phyloP scores from a whole-genome alignment of 257 asterid species.

The Ajuga chamaepitys region DNA sequence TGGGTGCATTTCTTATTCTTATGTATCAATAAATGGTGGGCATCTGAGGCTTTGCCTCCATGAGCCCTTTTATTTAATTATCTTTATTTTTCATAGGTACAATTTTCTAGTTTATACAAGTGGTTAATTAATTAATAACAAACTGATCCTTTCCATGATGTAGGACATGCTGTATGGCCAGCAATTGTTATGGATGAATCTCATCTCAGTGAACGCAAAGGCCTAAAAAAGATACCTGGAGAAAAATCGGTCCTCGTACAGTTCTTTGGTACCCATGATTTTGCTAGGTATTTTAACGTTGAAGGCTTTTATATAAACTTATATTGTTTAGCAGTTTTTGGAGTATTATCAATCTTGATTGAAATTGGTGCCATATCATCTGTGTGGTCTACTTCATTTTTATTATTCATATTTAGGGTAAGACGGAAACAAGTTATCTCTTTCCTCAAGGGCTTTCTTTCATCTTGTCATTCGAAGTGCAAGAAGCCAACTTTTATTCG shows the following conservation, averaged over 20 bases:
- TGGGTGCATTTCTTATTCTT: background rate
- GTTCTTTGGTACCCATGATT: slow-evolving; percentile 97
- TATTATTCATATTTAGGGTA: slow-evolving; percentile 48
- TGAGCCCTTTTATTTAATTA: background rate
- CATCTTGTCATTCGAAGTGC: slow-evolving; percentile 87
- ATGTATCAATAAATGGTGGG: background rate
- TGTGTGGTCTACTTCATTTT: slow-evolving; percentile 16
- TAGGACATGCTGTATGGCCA: slow-evolving; percentile 99
- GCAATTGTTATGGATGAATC: slow-evolving; percentile 86
- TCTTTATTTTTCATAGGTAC: background rate
- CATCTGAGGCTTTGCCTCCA: background rate
- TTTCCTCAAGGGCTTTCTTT: slow-evolving; percentile 85
- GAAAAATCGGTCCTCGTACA: slow-evolving; percentile 85
- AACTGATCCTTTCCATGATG: slow-evolving; percentile 18
- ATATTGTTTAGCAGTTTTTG: slow-evolving; percentile 13
- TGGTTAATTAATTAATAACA: background rate
- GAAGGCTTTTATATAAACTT: slow-evolving; percentile 1
- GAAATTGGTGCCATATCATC: slow-evolving; percentile 10
- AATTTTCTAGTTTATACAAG: slow-evolving; percentile 6
- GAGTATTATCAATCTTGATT: slow-evolving; percentile 3
- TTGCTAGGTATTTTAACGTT: slow-evolving; percentile 67
- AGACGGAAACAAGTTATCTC: slow-evolving; percentile 63
- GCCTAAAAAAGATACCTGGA: slow-evolving; percentile 62
- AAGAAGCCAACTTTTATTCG: slow-evolving; percentile 60
- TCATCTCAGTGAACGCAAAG: slow-evolving; percentile 54